phyloP scores from a whole-genome alignment of 1,284 basidiomycete species.

The Rhodotorula sp. region DNA sequence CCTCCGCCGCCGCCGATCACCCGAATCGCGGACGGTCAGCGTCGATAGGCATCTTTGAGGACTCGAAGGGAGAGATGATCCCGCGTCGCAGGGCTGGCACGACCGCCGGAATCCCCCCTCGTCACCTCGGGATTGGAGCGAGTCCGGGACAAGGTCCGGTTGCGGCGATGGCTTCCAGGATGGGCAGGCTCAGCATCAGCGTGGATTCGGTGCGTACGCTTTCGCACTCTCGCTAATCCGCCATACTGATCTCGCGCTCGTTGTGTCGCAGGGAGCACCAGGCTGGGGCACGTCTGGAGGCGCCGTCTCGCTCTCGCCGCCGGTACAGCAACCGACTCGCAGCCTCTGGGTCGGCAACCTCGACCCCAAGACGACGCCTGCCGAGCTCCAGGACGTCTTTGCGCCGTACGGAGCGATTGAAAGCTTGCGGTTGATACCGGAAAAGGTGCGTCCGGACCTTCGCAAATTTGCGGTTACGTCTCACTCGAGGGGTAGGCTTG shows the following conservation, averaged over 20 bases:
- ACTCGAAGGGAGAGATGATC: slow-evolving; percentile 52
- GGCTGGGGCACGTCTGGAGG: slow-evolving; percentile 39
- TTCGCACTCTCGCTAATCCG: slow-evolving; percentile 1
- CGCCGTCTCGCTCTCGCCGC: slow-evolving; percentile 36
- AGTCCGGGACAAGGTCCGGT: slow-evolving; percentile 5
- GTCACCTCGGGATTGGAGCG: slow-evolving; percentile 16
- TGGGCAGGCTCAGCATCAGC: slow-evolving; percentile 24
- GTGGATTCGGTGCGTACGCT: slow-evolving; percentile 25
- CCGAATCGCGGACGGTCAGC: slow-evolving; percentile 63
- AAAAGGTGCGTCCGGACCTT: slow-evolving; percentile 68
- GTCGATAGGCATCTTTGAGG: slow-evolving; percentile 86
- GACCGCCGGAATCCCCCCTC: slow-evolving; percentile 30
- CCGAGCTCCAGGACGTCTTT: slow-evolving; percentile 91
- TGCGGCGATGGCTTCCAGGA: slow-evolving; percentile 17
- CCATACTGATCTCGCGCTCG: background rate
- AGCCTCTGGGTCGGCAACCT: slow-evolving; percentile 98
- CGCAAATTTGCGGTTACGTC: background rate
- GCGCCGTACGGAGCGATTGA: slow-evolving; percentile 95
- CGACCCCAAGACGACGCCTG: slow-evolving; percentile 86
- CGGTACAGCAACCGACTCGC: slow-evolving; percentile 78
- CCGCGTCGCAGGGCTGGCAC: slow-evolving; percentile 42
- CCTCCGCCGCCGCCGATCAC: background rate
- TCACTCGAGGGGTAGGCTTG: background rate
- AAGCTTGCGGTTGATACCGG: slow-evolving; percentile 85
- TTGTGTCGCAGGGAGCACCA: background rate